Percentiles rank a stretch among this genome's conserved stretches.
Conservation (phyloP, 1,139 yeast species). For the Kurtzmaniella quercitrusa region DNA sequence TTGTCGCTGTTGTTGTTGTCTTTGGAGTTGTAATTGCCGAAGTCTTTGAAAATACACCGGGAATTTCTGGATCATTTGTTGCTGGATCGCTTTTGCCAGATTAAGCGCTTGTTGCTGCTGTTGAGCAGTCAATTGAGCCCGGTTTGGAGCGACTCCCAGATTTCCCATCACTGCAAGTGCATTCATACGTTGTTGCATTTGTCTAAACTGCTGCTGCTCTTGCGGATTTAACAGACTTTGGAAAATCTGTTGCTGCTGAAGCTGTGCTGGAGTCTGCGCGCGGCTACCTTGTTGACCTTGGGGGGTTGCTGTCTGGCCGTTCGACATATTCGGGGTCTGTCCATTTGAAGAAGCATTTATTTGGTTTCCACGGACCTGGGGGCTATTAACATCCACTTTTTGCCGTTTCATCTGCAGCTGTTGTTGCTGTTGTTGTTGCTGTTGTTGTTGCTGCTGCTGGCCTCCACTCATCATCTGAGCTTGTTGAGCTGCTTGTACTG, state of each 20-base stretch:
- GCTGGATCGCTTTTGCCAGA: conserved; percentile 42
- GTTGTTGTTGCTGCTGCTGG: no score
- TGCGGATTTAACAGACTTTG: conserved; percentile 39
- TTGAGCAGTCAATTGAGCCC: conserved; percentile 39
- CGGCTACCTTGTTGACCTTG: conserved; percentile 5
- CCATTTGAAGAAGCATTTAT: conserved; percentile 6
- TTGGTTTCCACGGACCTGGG: conserved; percentile 3
- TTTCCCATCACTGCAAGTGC: conserved; percentile 45
- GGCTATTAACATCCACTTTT: conserved; percentile 5
- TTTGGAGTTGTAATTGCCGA: conserved; percentile 38
- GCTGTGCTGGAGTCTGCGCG: conserved; percentile 29
- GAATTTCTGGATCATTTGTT: conserved; percentile 40
- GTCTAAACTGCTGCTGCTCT: conserved; percentile 43
- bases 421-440: conserved; percentile 6
- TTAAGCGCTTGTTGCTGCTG: conserved; percentile 46
- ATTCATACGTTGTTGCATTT: conserved; percentile 38
- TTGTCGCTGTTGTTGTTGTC: conserved; percentile 14
- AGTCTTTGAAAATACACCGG: conserved; percentile 44
- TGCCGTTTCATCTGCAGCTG: conserved; percentile 9
- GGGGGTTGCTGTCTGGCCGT: conserved; percentile 5
- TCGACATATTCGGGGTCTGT: conserved; percentile 6
- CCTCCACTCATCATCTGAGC: conserved; percentile 5
- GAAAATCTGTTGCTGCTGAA: conserved; percentile 46
- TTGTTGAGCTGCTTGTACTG: conserved; percentile 6
- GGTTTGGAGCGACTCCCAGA: conserved; percentile 42